phyloP scores from a whole-genome alignment of 441 rosid genomes.

The Jatropha podagrica region DNA sequence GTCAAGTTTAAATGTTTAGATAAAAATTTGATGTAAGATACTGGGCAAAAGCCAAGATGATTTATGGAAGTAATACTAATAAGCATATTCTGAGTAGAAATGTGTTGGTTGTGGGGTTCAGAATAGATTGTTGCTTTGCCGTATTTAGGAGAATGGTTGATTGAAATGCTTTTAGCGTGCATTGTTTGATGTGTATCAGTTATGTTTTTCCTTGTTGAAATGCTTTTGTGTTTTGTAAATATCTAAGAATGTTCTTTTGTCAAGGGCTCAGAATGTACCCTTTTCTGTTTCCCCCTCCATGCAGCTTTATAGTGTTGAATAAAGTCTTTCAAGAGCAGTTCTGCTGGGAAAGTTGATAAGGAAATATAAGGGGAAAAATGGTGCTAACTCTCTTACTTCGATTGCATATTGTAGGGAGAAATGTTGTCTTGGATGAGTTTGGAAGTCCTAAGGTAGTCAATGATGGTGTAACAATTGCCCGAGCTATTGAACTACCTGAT shows the following conservation, averaged over 20 bases:
- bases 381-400: constrained; percentile 2
- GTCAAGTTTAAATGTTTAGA: background rate
- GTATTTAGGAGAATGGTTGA: background rate
- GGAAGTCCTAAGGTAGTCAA: constrained; percentile 95
- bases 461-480: constrained; percentile 95
- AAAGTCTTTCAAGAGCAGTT: background rate
- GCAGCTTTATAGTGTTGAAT: background rate
- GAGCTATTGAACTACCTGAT: constrained; percentile 87
- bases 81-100: background rate
- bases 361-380: background rate
- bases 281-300: background rate
- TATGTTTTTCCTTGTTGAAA: background rate
- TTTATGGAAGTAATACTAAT: background rate
- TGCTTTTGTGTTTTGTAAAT: background rate
- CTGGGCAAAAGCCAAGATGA: background rate
- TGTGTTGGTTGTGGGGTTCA: background rate
- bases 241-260: background rate
- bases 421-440: constrained; percentile 92
- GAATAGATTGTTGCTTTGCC: background rate
- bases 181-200: background rate
- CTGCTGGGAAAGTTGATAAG: background rate
- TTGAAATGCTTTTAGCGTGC: background rate
- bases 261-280: background rate
- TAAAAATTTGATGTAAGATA: background rate
- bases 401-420: constrained; percentile 60